These are phyloP conservation scores for Hanseniaspora nectarophila DNA, from an alignment of 805 yeast genomes.

Conservation along the genomic window DNA sequence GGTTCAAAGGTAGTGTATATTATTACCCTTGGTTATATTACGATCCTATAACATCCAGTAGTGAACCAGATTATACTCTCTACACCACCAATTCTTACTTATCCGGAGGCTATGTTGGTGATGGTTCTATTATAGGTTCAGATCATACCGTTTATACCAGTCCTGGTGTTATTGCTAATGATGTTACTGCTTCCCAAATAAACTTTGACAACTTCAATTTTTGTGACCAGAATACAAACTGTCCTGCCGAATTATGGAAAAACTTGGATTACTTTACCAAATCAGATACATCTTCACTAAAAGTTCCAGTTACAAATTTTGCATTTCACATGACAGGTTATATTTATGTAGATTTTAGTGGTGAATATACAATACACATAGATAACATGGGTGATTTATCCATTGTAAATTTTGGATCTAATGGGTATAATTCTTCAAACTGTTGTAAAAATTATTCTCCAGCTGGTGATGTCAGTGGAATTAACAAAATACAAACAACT, in stretches of 20 bases:
- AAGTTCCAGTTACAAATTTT: not conserved
- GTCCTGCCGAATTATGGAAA: not conserved
- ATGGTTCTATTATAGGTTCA: not conserved
- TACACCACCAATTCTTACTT: not conserved
- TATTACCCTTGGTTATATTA: constrained; percentile 6
- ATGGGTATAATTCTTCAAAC: no score
- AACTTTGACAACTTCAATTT: not conserved
- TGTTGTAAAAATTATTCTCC: no score
- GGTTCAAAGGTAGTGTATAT: constrained; percentile 4
- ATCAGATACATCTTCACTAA: not conserved
- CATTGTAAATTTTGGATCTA: constrained; percentile 1
- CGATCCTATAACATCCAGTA: not conserved
- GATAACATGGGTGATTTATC: constrained; percentile 8
- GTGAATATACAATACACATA: not conserved
- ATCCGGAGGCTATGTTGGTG: constrained; percentile 4
- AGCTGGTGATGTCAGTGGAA: no score
- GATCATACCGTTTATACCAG: not conserved
- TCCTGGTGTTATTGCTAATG: not conserved
- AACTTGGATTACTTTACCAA: not conserved
- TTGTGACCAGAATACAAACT: not conserved
- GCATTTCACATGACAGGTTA: constrained; percentile 6
- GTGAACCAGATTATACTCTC: not conserved
- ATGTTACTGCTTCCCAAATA: not conserved
- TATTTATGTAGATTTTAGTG: not conserved
- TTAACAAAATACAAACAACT: no score